Evolutionary conservation across 805 yeast genomes (phyloP).

Genomic region (Sugiyamaella lignohabitans): DNA sequence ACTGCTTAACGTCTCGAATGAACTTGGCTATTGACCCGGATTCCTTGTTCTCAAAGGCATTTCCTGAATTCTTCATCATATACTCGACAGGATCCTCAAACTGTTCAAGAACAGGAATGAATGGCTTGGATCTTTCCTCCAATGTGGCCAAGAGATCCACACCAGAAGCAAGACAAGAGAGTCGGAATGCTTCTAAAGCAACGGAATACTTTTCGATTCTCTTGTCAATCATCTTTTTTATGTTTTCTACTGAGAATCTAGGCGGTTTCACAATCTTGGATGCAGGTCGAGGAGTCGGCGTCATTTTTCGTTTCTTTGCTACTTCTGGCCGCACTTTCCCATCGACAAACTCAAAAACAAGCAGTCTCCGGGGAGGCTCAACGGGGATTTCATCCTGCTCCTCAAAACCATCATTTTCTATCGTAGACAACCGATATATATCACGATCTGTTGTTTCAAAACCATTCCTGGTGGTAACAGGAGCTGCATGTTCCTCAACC

Average conservation of each 20-base stretch:
- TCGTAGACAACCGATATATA: constrained; percentile 41
- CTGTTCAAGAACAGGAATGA: constrained; percentile 45
- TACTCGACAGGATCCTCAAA: constrained; percentile 58
- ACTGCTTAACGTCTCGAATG: constrained; percentile 41
- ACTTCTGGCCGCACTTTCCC: constrained; percentile 9
- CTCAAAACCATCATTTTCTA: constrained; percentile 33
- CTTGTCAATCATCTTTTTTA: constrained; percentile 53
- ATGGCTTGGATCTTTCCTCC: constrained; percentile 30
- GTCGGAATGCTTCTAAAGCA: constrained; percentile 36
- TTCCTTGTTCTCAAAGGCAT: constrained; percentile 14
- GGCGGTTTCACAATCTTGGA: constrained; percentile 4
- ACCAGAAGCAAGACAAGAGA: constrained; percentile 26
- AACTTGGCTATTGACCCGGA: constrained; percentile 43
- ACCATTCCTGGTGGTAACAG: constrained; percentile 6
- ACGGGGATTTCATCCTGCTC: constrained; percentile 27
- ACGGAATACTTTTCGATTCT: constrained; percentile 48
- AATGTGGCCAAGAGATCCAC: constrained; percentile 41
- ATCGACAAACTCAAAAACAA: constrained; percentile 73
- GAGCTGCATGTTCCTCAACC: constrained; percentile 27
- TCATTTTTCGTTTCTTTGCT: constrained; percentile 14
- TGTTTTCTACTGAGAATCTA: constrained; percentile 47
- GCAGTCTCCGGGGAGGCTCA: constrained; percentile 41
- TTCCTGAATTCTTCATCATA: constrained; percentile 33
- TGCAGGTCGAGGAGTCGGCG: constrained; percentile 39
- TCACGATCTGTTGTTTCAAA: constrained; percentile 40